Conservation (phyloP, 2,329 filamentous ascomycete genomes). For the Arthrobotrys musiformis region DNA sequence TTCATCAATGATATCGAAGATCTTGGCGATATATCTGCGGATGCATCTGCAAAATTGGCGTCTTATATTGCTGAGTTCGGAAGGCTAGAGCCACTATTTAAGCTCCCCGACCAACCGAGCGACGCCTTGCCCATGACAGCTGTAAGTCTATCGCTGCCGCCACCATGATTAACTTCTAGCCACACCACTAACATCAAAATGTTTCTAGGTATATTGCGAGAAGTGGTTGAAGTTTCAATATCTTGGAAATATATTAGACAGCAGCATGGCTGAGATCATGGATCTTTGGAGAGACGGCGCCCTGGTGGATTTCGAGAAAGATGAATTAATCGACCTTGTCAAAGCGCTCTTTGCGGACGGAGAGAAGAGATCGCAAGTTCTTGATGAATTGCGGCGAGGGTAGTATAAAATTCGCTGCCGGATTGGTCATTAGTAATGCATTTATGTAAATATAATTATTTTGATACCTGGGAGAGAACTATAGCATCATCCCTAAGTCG, state of each 20-base stretch:
- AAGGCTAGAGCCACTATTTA: constrained; percentile 56
- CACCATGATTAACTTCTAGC: too few species aligned
- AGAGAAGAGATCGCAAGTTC: constrained; percentile 57
- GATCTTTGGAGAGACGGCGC: constrained; percentile 58
- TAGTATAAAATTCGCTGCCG: too few species aligned
- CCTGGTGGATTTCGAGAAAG: constrained; percentile 57
- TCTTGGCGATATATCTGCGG: constrained; percentile 58
- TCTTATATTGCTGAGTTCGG: constrained; percentile 56
- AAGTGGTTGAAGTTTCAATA: constrained; percentile 59
- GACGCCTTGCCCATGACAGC: constrained; percentile 52
- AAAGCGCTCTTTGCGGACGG: constrained; percentile 59
- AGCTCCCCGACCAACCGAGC: constrained; percentile 24
- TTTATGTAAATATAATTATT: not conserved
- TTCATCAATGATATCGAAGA: constrained; percentile 59
- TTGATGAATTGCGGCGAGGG: constrained; percentile 58
- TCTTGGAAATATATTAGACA: constrained; percentile 58
- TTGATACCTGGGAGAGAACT: too few species aligned
- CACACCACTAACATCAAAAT: not conserved
- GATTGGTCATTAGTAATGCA: too few species aligned
- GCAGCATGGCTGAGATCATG: constrained; percentile 58
- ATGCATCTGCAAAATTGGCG: constrained; percentile 57
- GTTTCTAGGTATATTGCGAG: constrained; percentile 56
- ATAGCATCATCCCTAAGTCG: too few species aligned
- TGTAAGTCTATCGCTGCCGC: constrained; percentile 6
- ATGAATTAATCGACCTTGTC: constrained; percentile 58